Conservation (phyloP, 768 basidiomycete genomes). For the Lentinula sp. region DNA sequence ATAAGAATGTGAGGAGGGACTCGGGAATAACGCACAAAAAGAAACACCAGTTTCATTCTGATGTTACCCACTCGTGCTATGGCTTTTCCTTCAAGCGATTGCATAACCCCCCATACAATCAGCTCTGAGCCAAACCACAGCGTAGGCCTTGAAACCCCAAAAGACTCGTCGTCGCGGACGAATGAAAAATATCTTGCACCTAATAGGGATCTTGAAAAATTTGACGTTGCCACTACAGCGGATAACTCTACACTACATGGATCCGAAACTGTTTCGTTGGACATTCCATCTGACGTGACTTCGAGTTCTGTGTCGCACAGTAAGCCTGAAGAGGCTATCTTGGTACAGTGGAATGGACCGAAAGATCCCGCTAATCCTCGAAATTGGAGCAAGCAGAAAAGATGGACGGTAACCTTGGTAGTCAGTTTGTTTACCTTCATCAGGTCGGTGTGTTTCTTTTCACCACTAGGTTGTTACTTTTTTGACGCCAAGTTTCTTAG, state of each 20-base stretch:
- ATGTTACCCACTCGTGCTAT: neutral
- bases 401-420: slow-evolving; percentile 44
- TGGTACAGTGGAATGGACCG: slow-evolving; percentile 24
- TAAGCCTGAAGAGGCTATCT: neutral
- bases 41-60: neutral
- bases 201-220: neutral
- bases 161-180: neutral
- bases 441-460: slow-evolving; percentile 13
- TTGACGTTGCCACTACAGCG: neutral
- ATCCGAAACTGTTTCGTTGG: neutral
- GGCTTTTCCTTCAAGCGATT: neutral
- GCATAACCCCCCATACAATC: neutral
- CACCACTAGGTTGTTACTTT: neutral
- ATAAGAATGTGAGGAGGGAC: neutral
- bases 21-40: neutral
- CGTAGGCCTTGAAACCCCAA: neutral
- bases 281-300: neutral
- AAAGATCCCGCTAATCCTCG: slow-evolving; percentile 22
- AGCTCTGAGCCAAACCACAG: neutral
- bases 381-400: slow-evolving; percentile 38
- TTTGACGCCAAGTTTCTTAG: neutral
- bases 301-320: neutral
- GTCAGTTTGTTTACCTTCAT: slow-evolving; percentile 53
- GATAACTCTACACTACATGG: slow-evolving; percentile 1
- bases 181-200: neutral